Percentiles rank a stretch among this genome's conserved stretches.
Conservation (phyloP, 2,329 filamentous ascomycete species). For the Aspergillus fructus region DNA sequence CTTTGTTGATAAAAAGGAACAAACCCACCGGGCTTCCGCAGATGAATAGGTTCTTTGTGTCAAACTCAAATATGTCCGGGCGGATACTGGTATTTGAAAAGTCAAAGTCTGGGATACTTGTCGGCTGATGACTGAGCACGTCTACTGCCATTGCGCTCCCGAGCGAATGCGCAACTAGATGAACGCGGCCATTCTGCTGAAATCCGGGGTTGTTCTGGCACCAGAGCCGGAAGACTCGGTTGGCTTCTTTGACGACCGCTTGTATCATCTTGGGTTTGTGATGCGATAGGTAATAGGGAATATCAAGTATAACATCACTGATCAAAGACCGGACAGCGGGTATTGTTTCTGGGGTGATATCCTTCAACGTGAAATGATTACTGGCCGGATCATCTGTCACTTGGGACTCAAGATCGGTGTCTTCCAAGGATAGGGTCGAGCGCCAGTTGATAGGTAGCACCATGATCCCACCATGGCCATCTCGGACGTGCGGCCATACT, state of each 20-base stretch:
- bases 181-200: conserved; percentile 74
- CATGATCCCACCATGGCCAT: conserved; percentile 87
- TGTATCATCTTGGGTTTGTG: conserved; percentile 94
- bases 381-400: conserved; percentile 53
- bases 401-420: conserved; percentile 63
- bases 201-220: conserved; percentile 91
- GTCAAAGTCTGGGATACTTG: conserved; percentile 55
- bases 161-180: conserved; percentile 89
- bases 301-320: conserved; percentile 96
- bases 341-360: conserved; percentile 88
- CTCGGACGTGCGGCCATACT: conserved; percentile 73
- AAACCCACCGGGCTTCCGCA: conserved; percentile 89
- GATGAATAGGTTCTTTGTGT: conserved; percentile 85
- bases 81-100: conserved; percentile 41
- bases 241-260: conserved; percentile 85
- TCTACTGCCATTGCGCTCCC: conserved; percentile 95
- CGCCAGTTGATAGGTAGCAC: conserved; percentile 94
- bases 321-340: conserved; percentile 92
- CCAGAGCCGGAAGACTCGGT: conserved; percentile 94
- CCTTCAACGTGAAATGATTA: conserved; percentile 69
- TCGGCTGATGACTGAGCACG: conserved; percentile 86
- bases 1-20: conserved; percentile 80
- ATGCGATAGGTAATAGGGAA: conserved; percentile 95
- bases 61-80: conserved; percentile 76
- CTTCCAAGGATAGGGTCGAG: conserved; percentile 81